A percentile compares a stretch with the other conserved stretches of the same genome.
Evolutionary conservation across 768 basidiomycete species (phyloP).

Genomic region (Psilocybe azurescens): DNA sequence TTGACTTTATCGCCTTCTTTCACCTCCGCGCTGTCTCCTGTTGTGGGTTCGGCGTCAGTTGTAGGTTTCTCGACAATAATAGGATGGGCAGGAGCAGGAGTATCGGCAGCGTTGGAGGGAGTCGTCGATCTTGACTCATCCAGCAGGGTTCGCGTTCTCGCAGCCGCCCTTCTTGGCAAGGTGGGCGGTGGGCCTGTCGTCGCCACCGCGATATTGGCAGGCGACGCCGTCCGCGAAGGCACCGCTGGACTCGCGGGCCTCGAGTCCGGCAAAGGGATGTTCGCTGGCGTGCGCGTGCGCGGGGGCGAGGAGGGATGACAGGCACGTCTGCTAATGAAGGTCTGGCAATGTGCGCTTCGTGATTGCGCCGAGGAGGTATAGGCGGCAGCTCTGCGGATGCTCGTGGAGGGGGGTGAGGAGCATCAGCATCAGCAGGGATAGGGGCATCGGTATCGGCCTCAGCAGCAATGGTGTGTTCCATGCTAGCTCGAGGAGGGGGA

Average conservation of each 20-base stretch:
- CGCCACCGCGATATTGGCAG: conserved; percentile 32
- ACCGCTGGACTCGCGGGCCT: conserved; percentile 43
- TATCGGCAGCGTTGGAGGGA: conserved; percentile 21
- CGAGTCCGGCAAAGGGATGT: conserved; percentile 48
- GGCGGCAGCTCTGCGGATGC: conserved; percentile 14
- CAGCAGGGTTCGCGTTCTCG: conserved; percentile 45
- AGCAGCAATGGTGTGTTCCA: not conserved
- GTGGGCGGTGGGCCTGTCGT: conserved; percentile 51
- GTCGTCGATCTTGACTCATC: conserved; percentile 33
- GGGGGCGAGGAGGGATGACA: conserved; percentile 7
- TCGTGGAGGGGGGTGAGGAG: not conserved
- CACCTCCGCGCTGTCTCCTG: not conserved
- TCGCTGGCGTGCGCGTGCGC: conserved; percentile 36
- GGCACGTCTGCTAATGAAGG: conserved; percentile 16
- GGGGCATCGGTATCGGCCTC: not conserved
- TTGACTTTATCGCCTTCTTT: not conserved
- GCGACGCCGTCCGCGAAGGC: conserved; percentile 40
- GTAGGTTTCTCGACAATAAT: conserved; percentile 16
- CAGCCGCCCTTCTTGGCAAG: conserved; percentile 69
- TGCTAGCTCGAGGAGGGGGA: conserved; percentile 8
- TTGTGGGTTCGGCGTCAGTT: conserved; percentile 1
- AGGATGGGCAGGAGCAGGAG: conserved; percentile 8
- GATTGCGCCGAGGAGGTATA: conserved; percentile 12
- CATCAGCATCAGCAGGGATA: not conserved
- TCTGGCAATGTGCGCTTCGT: not conserved